Evolutionary conservation across 495 filamentous ascomycete species (phyloP), one percentile per base, ranked within the genome.

Genomic region (Aspergillus affinis): DNA sequence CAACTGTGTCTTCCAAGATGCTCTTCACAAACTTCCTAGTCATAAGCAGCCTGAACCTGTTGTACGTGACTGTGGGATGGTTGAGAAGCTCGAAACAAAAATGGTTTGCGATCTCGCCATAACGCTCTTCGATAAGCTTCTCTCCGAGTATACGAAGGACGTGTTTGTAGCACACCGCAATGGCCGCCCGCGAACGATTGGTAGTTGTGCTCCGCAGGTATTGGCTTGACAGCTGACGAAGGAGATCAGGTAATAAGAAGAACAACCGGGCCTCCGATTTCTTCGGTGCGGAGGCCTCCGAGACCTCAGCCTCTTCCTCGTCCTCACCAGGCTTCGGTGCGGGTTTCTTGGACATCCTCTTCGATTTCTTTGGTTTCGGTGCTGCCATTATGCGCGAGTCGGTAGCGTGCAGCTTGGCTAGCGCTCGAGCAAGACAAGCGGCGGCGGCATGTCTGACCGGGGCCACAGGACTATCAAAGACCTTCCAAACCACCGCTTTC

Each of bases 111-210:
- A 98, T 95, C 55, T 82, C 84, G 15, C 83, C 76, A 70, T 97
- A 98, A 51, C 88, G 87, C 48, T 82, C 81, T 73, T 97, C 90
- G 3, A 98, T 83, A 45, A 87, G 81, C 56, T 85, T 86, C 64
- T 91, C 85, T 6, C 88, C 89, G 19, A 99, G 67, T 4, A 85
- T 83, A 44, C 83, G 86, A 13, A 97, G 73, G 48, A 94, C 80
- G 61, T 88, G 89, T 51, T 89, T 87, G 69, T 97, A 97, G 73
- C 91, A 97, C 18, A 92, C 78, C 27, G 88, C 90, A 59, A 99
- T 88, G 4, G 90, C 92, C 23, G 93, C 90, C 63, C 95, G 83
- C 6, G 87, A 81, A 61, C 82, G 89, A 65, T 93, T 94, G 2
- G 88, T 88, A 0, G 91, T 96, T 8, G 91, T 89, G 27, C 85